These are phyloP conservation scores for Naganishia kalamii DNA, from an alignment of 768 basidiomycete genomes.

Conservation along the genomic window DNA sequence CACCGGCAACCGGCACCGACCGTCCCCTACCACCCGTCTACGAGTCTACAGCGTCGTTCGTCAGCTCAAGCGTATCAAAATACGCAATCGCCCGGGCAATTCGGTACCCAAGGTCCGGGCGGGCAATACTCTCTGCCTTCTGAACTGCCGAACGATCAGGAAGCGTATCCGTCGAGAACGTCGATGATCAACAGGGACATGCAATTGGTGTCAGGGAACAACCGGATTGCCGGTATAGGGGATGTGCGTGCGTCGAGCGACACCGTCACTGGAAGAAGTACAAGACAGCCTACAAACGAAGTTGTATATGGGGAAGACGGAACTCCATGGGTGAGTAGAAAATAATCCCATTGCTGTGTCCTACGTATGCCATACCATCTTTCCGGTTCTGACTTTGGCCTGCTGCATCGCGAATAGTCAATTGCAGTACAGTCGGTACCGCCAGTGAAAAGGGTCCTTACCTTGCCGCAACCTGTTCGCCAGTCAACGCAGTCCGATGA, in stretches of 20 bases:
- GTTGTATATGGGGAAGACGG: neutral
- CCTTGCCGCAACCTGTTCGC: neutral
- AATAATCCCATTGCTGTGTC: no score
- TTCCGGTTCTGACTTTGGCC: neutral
- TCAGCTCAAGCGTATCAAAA: no score
- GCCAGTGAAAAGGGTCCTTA: neutral
- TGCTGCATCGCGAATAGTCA: constrained; percentile 11
- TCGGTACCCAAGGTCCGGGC: neutral
- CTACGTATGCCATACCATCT: no score
- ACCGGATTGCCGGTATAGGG: neutral
- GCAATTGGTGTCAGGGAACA: neutral
- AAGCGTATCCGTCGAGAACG: constrained; percentile 8
- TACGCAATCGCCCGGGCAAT: neutral
- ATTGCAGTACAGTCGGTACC: neutral
- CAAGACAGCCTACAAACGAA: constrained; percentile 1
- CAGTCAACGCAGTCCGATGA: neutral
- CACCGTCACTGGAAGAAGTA: neutral
- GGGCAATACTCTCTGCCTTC: neutral
- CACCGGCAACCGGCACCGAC: neutral
- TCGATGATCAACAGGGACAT: constrained; percentile 13
- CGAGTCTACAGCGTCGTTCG: neutral
- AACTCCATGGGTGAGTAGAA: constrained; percentile 2
- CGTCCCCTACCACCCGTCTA: neutral
- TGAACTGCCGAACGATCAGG: neutral
- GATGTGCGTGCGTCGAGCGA: neutral